These are phyloP conservation scores for Amanita muscaria DNA, from an alignment of 768 basidiomycete genomes.

Conservation along the genomic window DNA sequence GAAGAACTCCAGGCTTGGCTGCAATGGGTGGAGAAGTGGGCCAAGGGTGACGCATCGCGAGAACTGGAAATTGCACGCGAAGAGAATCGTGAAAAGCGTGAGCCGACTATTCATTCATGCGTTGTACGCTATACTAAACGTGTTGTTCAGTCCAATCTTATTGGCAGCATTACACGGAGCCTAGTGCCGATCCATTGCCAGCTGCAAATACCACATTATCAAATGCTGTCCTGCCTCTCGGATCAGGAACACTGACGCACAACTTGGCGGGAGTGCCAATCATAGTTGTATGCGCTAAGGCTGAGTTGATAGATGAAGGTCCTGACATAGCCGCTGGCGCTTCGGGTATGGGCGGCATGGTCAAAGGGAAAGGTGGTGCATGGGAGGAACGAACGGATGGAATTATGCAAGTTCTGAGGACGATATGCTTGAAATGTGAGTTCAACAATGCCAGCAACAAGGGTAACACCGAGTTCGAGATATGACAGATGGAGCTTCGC, in stretches of 20 bases:
- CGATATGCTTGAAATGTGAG: conserved; percentile 89
- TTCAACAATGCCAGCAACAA: too few species aligned
- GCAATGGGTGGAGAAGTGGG: conserved; percentile 77
- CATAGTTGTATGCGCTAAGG: conserved; percentile 85
- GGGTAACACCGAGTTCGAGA: neutral
- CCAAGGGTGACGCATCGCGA: conserved; percentile 55
- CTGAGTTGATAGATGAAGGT: conserved; percentile 84
- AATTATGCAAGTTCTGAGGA: conserved; percentile 90
- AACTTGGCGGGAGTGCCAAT: conserved; percentile 84
- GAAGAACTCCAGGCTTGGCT: conserved; percentile 83
- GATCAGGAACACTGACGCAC: conserved; percentile 77
- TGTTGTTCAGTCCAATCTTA: conserved; percentile 65
- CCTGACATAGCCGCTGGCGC: conserved; percentile 65
- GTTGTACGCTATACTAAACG: conserved; percentile 4
- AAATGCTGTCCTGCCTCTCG: conserved; percentile 71
- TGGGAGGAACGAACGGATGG: conserved; percentile 96
- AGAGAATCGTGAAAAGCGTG: conserved; percentile 77
- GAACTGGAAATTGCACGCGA: conserved; percentile 71
- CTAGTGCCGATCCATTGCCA: conserved; percentile 57
- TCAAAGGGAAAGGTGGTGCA: conserved; percentile 84
- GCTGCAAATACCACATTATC: conserved; percentile 50
- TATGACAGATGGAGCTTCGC: conserved; percentile 71
- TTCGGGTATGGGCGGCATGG: conserved; percentile 83
- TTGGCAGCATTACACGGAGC: conserved; percentile 86
- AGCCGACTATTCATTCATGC: conserved; percentile 22